These are phyloP conservation scores for Leishmania gerbilli DNA, from an alignment of 208 protist genomes.

Conservation along the genomic window DNA sequence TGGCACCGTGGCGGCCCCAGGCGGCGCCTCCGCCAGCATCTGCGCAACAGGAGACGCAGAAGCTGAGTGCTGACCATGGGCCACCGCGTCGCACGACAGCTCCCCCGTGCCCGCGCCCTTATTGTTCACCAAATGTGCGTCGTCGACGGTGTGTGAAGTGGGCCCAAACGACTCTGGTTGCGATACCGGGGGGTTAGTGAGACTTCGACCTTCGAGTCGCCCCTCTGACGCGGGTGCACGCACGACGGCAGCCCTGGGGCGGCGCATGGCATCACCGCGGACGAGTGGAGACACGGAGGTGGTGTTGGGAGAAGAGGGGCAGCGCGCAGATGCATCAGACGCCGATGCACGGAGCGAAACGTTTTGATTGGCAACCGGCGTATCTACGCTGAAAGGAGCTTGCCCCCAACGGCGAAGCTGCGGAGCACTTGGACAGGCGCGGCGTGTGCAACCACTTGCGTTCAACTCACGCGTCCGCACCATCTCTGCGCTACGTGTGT, in stretches of 20 bases:
- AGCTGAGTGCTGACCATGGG: background rate
- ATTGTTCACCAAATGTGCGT: background rate
- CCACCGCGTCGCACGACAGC: background rate
- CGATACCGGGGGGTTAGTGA: background rate
- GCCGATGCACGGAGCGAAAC: background rate
- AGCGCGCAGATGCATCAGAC: background rate
- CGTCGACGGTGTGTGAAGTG: background rate
- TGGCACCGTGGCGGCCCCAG: background rate
- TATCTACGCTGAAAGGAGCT: background rate
- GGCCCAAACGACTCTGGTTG: background rate
- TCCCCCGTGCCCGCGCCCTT: no score
- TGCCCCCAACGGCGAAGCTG: conserved; percentile 2
- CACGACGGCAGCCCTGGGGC: background rate
- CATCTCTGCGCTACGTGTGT: background rate
- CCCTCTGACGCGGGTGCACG: background rate
- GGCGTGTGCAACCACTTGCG: conserved; percentile 1
- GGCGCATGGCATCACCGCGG: background rate
- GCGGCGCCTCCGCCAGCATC: background rate
- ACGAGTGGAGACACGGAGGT: background rate
- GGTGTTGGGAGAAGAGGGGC: background rate
- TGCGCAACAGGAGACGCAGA: background rate
- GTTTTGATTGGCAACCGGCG: background rate
- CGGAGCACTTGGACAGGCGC: conserved; percentile 15
- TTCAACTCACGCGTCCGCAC: background rate
- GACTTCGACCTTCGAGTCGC: background rate